Base-by-base conservation (phyloP, 768 basidiomycete species). In the Psilocybe subaeruginosa region DNA sequence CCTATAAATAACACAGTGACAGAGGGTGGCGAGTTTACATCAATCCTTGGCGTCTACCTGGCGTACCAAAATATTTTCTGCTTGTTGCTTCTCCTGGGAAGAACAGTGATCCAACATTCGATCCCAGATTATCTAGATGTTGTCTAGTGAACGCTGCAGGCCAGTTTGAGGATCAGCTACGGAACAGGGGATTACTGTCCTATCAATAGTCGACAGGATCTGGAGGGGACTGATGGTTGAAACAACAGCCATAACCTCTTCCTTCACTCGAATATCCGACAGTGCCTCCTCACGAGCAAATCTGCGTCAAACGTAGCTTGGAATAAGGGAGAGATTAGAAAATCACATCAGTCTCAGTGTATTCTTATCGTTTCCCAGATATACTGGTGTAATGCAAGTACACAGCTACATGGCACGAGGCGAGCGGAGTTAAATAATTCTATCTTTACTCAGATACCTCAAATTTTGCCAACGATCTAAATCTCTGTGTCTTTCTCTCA, bases 141-240 rank as follows among this genome's bases (percentile, higher is more conserved):
- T 71, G 73, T 12, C 77, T 78, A 8, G 83, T 71, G 63, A 87
- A 88, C 2, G 85, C 79, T 0, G 89, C 78, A 0, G 87, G 88
- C 88, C 88, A 90, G 62, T 89, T 91, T 19, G 85, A 85, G 11
- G 65, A 91, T 3, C 86, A 84, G 3, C 86, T 86, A 19, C 86
- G 78, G 70, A 78, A 85, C 3, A 81, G 72, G 3, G 82, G 80
- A 66, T 89, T 78, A 9, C 71, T 69, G 49, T 76, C 64, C 90
- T 90, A 91, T 3, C 78, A 72, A 3, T 91, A 85, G 33, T 80
- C 85, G 4, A 76, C 64, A 0, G 89, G 87, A 3, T 80, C 78
- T 4, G 87, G 87, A 11, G 84, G 86, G 70, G 77, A 89, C 88
- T 23, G 23, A 91, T 91, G 1, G 71, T 65, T 4, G 72, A 75